A percentile compares a stretch with the other conserved stretches of the same genome.
Evolutionary conservation across 495 filamentous ascomycete genomes (phyloP).

Genomic region (Aspergillus sclerotioniger): DNA sequence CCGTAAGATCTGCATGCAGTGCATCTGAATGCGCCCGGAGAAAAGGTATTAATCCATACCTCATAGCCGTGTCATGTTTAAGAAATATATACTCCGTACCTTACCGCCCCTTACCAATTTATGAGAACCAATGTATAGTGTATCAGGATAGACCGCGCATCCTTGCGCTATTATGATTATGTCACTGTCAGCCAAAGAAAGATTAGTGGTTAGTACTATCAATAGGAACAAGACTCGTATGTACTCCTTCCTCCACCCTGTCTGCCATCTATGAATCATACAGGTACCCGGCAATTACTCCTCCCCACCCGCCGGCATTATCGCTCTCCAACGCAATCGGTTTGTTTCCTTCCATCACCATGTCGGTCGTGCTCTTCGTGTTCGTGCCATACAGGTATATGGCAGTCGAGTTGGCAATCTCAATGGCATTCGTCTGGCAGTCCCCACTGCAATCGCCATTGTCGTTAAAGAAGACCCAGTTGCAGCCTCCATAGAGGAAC

Average conservation of each 20-base stretch:
- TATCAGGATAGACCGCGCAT: too few relatives aligned
- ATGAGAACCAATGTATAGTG: too few relatives aligned
- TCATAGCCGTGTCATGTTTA: too few relatives aligned
- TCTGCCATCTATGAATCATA: conserved; percentile 19
- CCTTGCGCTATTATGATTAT: too few relatives aligned
- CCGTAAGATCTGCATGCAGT: too few relatives aligned
- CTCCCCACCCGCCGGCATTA: conserved; percentile 57
- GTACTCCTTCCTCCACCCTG: conserved; percentile 1
- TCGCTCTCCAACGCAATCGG: conserved; percentile 35
- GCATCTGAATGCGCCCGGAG: too few relatives aligned
- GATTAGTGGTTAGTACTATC: too few relatives aligned
- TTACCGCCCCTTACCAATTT: too few relatives aligned
- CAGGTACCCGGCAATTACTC: conserved; percentile 49
- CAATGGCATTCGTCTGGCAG: conserved; percentile 46
- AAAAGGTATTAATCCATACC: too few relatives aligned
- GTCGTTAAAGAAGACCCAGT: conserved; percentile 54
- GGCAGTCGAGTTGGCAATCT: conserved; percentile 27
- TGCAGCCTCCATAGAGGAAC: conserved; percentile 52
- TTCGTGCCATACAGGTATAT: conserved; percentile 44
- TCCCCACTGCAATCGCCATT: conserved; percentile 36
- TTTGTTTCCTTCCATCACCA: conserved; percentile 34
- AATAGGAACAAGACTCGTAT: background rate
- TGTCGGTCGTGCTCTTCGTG: conserved; percentile 41
- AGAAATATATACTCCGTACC: too few relatives aligned
- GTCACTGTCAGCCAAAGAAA: too few relatives aligned